These are phyloP conservation scores for Mucor indicus DNA, from an alignment of 371 early-diverging fungal species.

Conservation along the genomic window DNA sequence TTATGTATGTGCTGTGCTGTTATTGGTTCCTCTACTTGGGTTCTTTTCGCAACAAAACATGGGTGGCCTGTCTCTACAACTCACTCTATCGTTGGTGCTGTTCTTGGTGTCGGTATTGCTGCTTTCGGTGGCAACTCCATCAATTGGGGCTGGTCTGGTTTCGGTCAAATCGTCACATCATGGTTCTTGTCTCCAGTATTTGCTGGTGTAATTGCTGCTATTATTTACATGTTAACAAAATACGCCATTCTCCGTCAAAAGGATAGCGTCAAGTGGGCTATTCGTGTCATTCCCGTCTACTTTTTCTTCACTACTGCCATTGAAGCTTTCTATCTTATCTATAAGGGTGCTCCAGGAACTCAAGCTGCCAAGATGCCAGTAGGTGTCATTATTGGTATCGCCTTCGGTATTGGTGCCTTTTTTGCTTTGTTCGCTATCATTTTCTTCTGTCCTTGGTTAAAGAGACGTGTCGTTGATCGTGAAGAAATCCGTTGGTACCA, in stretches of 20 bases:
- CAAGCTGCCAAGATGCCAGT: slow-evolving; percentile 33
- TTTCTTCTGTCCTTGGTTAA: slow-evolving; percentile 65
- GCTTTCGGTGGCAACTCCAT: slow-evolving; percentile 65
- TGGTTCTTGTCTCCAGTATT: slow-evolving; percentile 77
- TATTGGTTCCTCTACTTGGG: slow-evolving; percentile 73
- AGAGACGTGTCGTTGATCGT: slow-evolving; percentile 58
- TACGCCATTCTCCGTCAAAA: slow-evolving; percentile 56
- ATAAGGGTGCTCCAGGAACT: slow-evolving; percentile 65
- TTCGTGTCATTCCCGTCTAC: slow-evolving; percentile 74
- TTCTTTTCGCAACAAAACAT: slow-evolving; percentile 63
- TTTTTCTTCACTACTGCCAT: slow-evolving; percentile 71
- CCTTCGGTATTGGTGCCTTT: slow-evolving; percentile 55
- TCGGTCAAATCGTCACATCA: slow-evolving; percentile 71
- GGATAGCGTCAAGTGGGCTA: slow-evolving; percentile 72
- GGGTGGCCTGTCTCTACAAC: slow-evolving; percentile 60
- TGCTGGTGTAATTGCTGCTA: slow-evolving; percentile 63
- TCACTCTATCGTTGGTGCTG: slow-evolving; percentile 75
- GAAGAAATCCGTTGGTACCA: slow-evolving; percentile 76
- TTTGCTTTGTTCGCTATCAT: slow-evolving; percentile 59
- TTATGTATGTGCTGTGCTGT: slow-evolving; percentile 80
- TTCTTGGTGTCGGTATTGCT: slow-evolving; percentile 77
- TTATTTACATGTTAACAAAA: slow-evolving; percentile 65
- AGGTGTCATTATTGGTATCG: slow-evolving; percentile 57
- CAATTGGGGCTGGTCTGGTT: slow-evolving; percentile 69
- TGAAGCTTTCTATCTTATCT: slow-evolving; percentile 69